Evolutionary conservation across 176 grass and related monocot genomes (phyloP).

Genomic region (Paspalum notatum): DNA sequence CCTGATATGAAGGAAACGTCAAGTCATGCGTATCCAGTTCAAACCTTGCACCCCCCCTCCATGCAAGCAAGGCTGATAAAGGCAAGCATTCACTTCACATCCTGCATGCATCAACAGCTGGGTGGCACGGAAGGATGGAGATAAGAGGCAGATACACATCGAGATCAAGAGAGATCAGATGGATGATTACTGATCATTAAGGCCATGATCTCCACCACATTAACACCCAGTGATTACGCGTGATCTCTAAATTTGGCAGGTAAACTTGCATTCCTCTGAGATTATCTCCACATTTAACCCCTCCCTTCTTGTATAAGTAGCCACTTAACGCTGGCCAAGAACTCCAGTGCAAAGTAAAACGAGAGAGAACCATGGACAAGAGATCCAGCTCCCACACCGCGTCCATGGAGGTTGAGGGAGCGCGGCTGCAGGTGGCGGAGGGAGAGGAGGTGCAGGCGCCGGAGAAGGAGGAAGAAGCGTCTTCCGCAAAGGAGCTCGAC

Average conservation of each 20-base stretch:
- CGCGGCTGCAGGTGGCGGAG: background rate
- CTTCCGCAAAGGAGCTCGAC: slow-evolving; percentile 27
- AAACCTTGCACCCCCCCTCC: slow-evolving; percentile 6
- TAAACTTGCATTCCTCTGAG: slow-evolving; percentile 12
- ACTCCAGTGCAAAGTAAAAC: slow-evolving; percentile 7
- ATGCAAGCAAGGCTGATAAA: background rate
- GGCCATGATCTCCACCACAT: slow-evolving; percentile 42
- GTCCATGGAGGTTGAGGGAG: slow-evolving; percentile 32
- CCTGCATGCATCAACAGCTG: background rate
- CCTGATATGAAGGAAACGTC: slow-evolving; percentile 5
- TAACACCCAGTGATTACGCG: slow-evolving; percentile 36
- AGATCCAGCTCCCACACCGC: slow-evolving; percentile 33
- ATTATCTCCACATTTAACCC: slow-evolving; percentile 35
- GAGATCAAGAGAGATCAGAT: background rate
- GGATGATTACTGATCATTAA: slow-evolving; percentile 23
- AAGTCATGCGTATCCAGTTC: slow-evolving; percentile 32
- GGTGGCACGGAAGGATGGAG: slow-evolving; percentile 24
- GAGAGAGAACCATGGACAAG: slow-evolving; percentile 4
- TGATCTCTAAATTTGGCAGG: slow-evolving; percentile 41
- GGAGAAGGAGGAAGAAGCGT: background rate
- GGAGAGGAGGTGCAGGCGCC: slow-evolving; percentile 11
- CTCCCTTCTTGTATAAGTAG: slow-evolving; percentile 40
- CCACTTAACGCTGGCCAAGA: background rate
- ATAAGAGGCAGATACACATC: background rate
- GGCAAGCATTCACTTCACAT: slow-evolving; percentile 34